A percentile compares a stretch with the other conserved stretches of the same genome.
Conservation (phyloP, 441 rosid genomes). For the Pelargonium myrrhifolium region DNA sequence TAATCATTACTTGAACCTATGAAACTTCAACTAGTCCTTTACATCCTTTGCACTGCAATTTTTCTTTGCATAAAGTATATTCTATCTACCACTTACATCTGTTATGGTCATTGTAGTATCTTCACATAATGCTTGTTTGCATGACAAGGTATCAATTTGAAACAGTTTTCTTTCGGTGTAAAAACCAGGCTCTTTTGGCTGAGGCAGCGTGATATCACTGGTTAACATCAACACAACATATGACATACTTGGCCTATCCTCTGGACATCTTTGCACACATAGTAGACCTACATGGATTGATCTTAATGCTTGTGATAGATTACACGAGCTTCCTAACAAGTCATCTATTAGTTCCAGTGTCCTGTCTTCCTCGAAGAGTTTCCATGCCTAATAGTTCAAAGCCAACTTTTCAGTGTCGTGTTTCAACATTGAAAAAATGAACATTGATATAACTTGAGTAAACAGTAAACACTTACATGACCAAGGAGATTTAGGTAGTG, state of each 20-base stretch:
- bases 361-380: slow-evolving; percentile 17
- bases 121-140: neutral
- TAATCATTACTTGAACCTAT: too few species aligned
- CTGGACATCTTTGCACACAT: neutral
- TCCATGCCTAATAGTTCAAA: slow-evolving; percentile 22
- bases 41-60: neutral
- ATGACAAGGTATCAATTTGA: neutral
- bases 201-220: slow-evolving; percentile 14
- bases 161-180: neutral
- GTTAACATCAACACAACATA: slow-evolving; percentile 9
- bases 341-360: neutral
- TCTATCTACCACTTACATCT: neutral
- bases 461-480: slow-evolving; percentile 5
- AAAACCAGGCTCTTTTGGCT: slow-evolving; percentile 7
- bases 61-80: neutral
- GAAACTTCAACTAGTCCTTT: too few species aligned
- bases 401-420: neutral
- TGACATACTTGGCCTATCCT: slow-evolving; percentile 9
- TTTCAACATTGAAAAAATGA: neutral
- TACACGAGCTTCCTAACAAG: neutral
- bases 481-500: slow-evolving; percentile 5
- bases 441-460: neutral
- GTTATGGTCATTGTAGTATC: neutral
- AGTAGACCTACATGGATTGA: neutral
- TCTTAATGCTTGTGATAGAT: neutral